These are phyloP conservation scores for Phytopythium helicoides DNA, from an alignment of 352 stramenopile species.

Conservation along the genomic window DNA sequence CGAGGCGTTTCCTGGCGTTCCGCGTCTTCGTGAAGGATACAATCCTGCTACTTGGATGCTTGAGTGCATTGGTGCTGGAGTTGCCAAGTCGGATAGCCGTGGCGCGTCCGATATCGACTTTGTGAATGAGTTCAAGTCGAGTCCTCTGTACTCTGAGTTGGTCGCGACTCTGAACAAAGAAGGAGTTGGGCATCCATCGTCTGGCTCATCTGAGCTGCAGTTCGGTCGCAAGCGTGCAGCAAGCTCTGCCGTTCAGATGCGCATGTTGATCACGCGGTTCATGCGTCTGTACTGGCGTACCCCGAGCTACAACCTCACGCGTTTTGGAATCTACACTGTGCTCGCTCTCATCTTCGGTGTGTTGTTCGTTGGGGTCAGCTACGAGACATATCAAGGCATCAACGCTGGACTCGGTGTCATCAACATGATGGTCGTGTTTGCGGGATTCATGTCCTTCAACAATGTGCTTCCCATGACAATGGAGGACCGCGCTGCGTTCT, in stretches of 20 bases:
- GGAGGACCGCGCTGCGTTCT: too few species aligned
- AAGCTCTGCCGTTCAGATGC: conserved; percentile 18
- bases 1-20: conserved; percentile 18
- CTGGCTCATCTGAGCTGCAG: conserved; percentile 11
- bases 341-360: conserved; percentile 14
- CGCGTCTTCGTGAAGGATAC: conserved; percentile 51
- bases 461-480: conserved; percentile 68
- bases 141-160: conserved; percentile 11
- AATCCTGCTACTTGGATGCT: conserved; percentile 91
- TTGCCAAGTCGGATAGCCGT: too few species aligned
- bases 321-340: conserved; percentile 27
- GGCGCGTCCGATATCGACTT: too few species aligned
- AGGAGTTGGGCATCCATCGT: conserved; percentile 9
- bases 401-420: conserved; percentile 55
- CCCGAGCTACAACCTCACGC: conserved; percentile 75
- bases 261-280: conserved; percentile 37
- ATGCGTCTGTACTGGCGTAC: conserved; percentile 77
- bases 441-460: conserved; percentile 67
- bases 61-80: conserved; percentile 48
- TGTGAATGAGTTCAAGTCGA: conserved; percentile 16
- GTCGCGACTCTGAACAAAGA: conserved; percentile 11
- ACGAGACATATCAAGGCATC: conserved; percentile 27
- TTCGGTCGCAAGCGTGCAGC: conserved; percentile 23
- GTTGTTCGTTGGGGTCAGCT: conserved; percentile 20
- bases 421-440: conserved; percentile 63